phyloP scores from a whole-genome alignment of 1,139 yeast genomes.

The Pichia sp. region DNA sequence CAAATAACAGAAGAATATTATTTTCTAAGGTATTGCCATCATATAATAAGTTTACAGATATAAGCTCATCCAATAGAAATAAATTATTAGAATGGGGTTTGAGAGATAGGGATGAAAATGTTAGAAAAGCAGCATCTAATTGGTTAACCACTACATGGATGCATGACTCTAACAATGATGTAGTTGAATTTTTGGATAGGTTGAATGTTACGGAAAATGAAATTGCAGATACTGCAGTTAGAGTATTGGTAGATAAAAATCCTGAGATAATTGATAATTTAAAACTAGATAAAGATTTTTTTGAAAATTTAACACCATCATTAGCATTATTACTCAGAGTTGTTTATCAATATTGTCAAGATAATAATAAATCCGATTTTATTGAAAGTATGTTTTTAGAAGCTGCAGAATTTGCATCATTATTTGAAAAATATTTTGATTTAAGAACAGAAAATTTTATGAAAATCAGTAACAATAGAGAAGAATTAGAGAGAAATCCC shows the following conservation, averaged over 20 bases:
- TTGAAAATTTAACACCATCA: slow-evolving; percentile 71
- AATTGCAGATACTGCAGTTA: slow-evolving; percentile 63
- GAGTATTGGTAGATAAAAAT: slow-evolving; percentile 53
- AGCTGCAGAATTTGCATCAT: slow-evolving; percentile 61
- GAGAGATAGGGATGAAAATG: slow-evolving; percentile 74
- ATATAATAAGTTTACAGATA: slow-evolving; percentile 57
- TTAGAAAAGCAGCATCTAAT: slow-evolving; percentile 63
- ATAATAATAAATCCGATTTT: slow-evolving; percentile 45
- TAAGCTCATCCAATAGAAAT: slow-evolving; percentile 59
- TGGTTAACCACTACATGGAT: slow-evolving; percentile 75
- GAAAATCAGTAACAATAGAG: slow-evolving; percentile 29
- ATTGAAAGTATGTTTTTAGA: slow-evolving; percentile 78
- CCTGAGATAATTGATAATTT: slow-evolving; percentile 56
- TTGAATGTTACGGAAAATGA: slow-evolving; percentile 61
- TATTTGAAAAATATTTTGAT: slow-evolving; percentile 47
- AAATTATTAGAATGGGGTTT: slow-evolving; percentile 76
- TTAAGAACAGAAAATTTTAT: slow-evolving; percentile 37
- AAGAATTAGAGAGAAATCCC: slow-evolving; percentile 15
- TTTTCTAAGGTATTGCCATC: slow-evolving; percentile 65
- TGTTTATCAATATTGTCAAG: slow-evolving; percentile 58
- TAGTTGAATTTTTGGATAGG: slow-evolving; percentile 64
- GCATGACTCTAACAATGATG: slow-evolving; percentile 58
- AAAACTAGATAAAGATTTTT: slow-evolving; percentile 51
- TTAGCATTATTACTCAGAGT: slow-evolving; percentile 66
- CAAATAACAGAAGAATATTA: slow-evolving; percentile 65